Evolutionary conservation across 2,329 filamentous ascomycete species (phyloP), one percentile per base, ranked within the genome.

Genomic region (Monilinia vaccinii-corymbosi): DNA sequence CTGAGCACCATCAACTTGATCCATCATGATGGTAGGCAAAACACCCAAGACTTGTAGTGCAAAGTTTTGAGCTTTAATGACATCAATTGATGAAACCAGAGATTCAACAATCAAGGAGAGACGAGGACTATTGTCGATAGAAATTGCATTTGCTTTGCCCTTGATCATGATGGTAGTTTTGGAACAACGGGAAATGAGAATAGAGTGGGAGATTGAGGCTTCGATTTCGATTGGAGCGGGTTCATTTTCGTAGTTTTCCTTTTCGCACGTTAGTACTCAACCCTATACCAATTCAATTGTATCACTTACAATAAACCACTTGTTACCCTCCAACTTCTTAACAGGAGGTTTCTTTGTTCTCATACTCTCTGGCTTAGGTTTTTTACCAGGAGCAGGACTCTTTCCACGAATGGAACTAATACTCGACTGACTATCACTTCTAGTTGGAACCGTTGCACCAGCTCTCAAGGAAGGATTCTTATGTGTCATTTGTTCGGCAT

Each of bases 121-220:
- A 53, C 90, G 87, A 50, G 81, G 83, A 60, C 87, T 93, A 77
- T 97, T 97, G 76, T 97, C 94, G 67, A 97, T 82, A 6, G 91
- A 93, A 64, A 99, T 89, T n/a, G 94, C 91, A 72, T 99, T 99
- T 61, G 90, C 91, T 76, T 99, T 99, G 75, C 91, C 92, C 71
- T 84, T 88, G 71, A 99, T 78, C 67, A 95, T 88, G 69, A 99
- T 82, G 28, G 92, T 95, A 6, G 89, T 89, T 75, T 94, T 94
- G 75, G 85, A 91, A 81, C 93, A 97, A 68, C 89, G 87, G 70
- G 88, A 91, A 73, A 99, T 94, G 65, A 97, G 85, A 65, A 99
- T 85, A 1, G 91, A 96, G 65, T 99, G 94, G 49, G 86, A 85
- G 71, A 96, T 84, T 65, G 84, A 81, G 13, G 91, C 92, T 57